Conservation (phyloP, 306 rosid species). For the Prinsepia uniflora region DNA sequence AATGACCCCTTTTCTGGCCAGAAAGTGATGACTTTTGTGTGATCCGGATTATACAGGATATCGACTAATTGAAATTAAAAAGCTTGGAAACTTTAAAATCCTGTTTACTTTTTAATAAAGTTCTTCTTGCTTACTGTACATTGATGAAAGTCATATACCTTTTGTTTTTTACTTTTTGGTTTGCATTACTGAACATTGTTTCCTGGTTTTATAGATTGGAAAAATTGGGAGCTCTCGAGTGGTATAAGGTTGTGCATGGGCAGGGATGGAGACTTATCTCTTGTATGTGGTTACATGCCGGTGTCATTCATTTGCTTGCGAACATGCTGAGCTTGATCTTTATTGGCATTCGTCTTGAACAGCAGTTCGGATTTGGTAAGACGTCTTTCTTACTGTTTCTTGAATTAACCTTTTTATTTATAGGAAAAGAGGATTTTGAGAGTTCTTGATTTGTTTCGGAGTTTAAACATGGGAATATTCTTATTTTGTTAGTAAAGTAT, state of each 20-base stretch:
- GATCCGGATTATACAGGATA: background rate
- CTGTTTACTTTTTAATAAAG: background rate
- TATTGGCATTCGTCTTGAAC: constrained; percentile 53
- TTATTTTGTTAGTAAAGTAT: background rate
- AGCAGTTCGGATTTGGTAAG: constrained; percentile 50
- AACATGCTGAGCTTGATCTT: constrained; percentile 50
- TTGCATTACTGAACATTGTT: background rate
- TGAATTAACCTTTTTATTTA: background rate
- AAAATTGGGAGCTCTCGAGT: constrained; percentile 43
- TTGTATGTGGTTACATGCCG: constrained; percentile 51
- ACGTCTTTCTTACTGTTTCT: background rate
- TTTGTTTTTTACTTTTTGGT: background rate
- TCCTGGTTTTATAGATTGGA: constrained; percentile 33
- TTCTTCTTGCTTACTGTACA: background rate
- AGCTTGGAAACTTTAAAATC: background rate
- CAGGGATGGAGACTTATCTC: constrained; percentile 48
- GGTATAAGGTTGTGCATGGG: constrained; percentile 35
- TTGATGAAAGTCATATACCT: background rate
- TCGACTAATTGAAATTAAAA: background rate
- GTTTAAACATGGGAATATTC: background rate
- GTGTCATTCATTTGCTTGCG: constrained; percentile 48
- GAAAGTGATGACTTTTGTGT: background rate
- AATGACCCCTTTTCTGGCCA: background rate
- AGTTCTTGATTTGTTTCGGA: background rate
- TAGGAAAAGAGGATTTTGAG: background rate